Evolutionary conservation across 176 grass and related monocot genomes (phyloP), one percentile per base, ranked within the genome.

Genomic region (Rhynchospora pubera): DNA sequence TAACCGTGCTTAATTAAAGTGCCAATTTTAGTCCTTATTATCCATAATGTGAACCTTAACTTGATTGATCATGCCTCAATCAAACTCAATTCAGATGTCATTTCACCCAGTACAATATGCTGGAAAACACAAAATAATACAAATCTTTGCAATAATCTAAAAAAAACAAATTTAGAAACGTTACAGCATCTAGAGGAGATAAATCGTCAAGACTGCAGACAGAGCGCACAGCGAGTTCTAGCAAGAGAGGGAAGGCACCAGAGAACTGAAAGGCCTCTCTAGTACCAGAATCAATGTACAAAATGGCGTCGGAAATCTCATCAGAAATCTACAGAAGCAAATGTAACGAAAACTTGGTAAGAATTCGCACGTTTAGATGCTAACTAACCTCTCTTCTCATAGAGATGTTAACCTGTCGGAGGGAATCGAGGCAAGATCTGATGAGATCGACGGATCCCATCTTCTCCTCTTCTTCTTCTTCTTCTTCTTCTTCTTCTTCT

Each of bases 361-460:
- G 23, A 12, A 44, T 16, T 44, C 79, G 9, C 18, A 57, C 55
- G 44, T 79, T 48, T 0, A 64, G 44, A 83, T 79, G 57, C 0
- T 70, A 72, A 84, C 9, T 30, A 60, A 52, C 30, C 23, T 34
- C 32, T 34, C 32, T 46, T 64, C 13, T 14, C 7, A 26, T 57
- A 26, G 7, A 84, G 32, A 16, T 57, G n/a, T 2, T 53, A 53
- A 94, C 95, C 95, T 98, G 92, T 81, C 76, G 92, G 77, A 98
- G 87, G 62, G 90, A 93, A 55, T 94, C 87, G 26, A 88, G 80
- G 87, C 90, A 98, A 78, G 92, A 85, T 59, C 78, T 85, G 77
- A 94, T 90, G 60, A 98, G 92, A 91, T 98, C 90, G 62, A 91
- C 79, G n/a, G 90, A 93, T 42, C 79, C 96, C 96, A 98, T 98